Evolutionary conservation across 768 basidiomycete genomes (phyloP).

Genomic region (Auricularia sp.): DNA sequence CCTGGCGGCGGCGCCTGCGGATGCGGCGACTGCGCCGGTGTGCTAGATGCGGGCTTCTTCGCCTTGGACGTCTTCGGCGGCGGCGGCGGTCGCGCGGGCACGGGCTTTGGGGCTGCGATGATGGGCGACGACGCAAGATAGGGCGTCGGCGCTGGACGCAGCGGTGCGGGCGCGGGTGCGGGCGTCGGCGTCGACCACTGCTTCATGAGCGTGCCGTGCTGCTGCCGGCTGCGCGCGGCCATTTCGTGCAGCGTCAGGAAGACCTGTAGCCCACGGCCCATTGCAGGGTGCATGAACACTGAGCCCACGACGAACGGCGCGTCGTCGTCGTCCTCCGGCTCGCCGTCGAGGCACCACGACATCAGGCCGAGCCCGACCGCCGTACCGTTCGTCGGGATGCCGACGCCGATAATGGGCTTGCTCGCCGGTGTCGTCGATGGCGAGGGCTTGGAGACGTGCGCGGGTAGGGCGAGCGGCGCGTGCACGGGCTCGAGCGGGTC

Average conservation of each 20-base stretch:
- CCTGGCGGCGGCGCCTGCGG: too few relatives aligned
- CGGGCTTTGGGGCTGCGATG: too few relatives aligned
- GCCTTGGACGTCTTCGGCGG: too few relatives aligned
- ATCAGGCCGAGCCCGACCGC: background rate
- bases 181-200: background rate
- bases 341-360: background rate
- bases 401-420: constrained; percentile 5
- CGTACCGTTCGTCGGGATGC: background rate
- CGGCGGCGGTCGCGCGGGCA: too few relatives aligned
- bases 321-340: background rate
- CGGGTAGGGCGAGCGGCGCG: background rate
- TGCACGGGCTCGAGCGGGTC: background rate
- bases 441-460: background rate
- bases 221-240: background rate
- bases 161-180: too few relatives aligned
- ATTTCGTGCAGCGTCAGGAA: background rate
- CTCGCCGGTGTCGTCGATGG: background rate
- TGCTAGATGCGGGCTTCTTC: too few relatives aligned
- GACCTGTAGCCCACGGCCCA: background rate
- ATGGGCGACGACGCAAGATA: too few relatives aligned
- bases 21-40: too few relatives aligned
- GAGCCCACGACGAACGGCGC: background rate
- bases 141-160: too few relatives aligned
- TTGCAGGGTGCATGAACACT: background rate
- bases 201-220: background rate